Conservation (phyloP, 257 asterid species). For the Primulina tabacum region DNA sequence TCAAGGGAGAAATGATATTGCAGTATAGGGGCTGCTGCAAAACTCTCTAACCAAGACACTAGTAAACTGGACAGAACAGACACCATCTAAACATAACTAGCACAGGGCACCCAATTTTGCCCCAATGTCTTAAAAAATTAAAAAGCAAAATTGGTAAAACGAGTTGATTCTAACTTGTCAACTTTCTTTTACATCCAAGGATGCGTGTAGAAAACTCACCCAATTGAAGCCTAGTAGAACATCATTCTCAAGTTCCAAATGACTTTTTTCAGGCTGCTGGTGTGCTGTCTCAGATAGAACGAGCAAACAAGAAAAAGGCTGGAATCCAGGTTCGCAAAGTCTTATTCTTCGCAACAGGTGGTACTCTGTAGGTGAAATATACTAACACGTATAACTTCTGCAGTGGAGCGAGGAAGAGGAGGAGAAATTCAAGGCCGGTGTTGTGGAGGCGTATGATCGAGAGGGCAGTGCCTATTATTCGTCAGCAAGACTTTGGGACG, state of each 20-base stretch:
- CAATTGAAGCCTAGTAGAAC: background rate
- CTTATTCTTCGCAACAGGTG: background rate
- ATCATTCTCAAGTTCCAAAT: constrained; percentile 9
- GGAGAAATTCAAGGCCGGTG: constrained; percentile 69
- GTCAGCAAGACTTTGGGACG: constrained; percentile 97
- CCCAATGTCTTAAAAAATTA: background rate
- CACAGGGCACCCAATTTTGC: background rate
- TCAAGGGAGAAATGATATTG: background rate
- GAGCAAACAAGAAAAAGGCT: constrained; percentile 64
- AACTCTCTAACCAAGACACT: background rate
- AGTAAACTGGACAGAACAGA: background rate
- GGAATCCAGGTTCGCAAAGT: constrained; percentile 53
- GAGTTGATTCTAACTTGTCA: background rate
- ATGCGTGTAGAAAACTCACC: background rate
- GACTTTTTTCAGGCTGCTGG: constrained; percentile 78
- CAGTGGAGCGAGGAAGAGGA: constrained; percentile 94
- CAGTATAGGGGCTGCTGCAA: background rate
- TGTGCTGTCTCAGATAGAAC: constrained; percentile 80
- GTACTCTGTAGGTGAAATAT: background rate
- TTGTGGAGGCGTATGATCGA: constrained; percentile 74
- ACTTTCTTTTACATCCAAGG: background rate
- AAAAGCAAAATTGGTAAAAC: background rate
- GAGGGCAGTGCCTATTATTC: constrained; percentile 91
- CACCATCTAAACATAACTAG: background rate
- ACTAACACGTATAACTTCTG: constrained; percentile 7